A percentile compares a stretch with the other conserved stretches of the same genome.
phyloP scores from a whole-genome alignment of 2,329 filamentous ascomycete species.

The Paecilomyces dactylethromorphus region DNA sequence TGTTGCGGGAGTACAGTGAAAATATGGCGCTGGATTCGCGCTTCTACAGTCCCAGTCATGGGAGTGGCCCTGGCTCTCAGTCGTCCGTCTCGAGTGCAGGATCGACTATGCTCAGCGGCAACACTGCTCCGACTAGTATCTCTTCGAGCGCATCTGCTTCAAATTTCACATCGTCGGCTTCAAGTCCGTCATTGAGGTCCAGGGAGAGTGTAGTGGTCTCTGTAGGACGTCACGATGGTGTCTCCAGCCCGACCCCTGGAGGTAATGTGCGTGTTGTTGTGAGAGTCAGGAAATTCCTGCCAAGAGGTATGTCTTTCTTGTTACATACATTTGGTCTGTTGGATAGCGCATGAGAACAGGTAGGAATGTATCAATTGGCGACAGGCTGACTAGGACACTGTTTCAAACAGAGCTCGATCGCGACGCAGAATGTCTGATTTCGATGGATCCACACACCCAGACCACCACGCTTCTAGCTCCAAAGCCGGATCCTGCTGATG shows the following conservation, averaged over 20 bases:
- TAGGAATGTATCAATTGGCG: neutral
- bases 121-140: constrained; percentile 29
- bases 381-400: constrained; percentile 9
- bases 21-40: constrained; percentile 37
- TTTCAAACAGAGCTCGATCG: constrained; percentile 65
- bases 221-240: constrained; percentile 38
- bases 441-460: constrained; percentile 85
- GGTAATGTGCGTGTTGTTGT: constrained; percentile 81
- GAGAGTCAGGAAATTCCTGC: constrained; percentile 70
- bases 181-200: constrained; percentile 70
- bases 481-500: constrained; percentile 42
- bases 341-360: neutral
- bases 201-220: constrained; percentile 60
- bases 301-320: constrained; percentile 54
- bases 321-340: constrained; percentile 2
- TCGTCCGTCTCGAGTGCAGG: constrained; percentile 28
- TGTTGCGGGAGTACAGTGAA: constrained; percentile 30
- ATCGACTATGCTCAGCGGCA: constrained; percentile 25
- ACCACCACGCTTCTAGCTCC: constrained; percentile 74
- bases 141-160: constrained; percentile 31
- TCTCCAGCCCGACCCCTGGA: constrained; percentile 48
- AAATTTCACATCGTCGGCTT: constrained; percentile 56
- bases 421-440: constrained; percentile 75
- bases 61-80: constrained; percentile 24
- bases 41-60: constrained; percentile 21